phyloP scores from a whole-genome alignment of 192 early-diverging fungal species.

The Helicostylum pulchrum region DNA sequence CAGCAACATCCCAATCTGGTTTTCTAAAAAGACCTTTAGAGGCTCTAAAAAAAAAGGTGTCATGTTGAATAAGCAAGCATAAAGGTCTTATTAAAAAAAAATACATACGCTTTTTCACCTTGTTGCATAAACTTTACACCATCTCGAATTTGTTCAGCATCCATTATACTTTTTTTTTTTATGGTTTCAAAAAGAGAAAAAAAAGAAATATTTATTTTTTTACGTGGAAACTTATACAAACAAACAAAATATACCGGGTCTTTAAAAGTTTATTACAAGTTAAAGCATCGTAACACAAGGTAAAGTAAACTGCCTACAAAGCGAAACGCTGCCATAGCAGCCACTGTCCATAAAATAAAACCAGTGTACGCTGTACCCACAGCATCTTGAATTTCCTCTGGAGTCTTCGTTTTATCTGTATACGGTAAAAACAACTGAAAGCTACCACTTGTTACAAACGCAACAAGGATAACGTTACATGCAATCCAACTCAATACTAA shows the following conservation, averaged over 20 bases:
- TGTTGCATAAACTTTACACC: conserved; percentile 46
- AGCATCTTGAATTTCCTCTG: conserved; percentile 12
- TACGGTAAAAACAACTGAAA: conserved; percentile 26
- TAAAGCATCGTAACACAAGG: conserved; percentile 45
- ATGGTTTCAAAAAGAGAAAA: background rate
- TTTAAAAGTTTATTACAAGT: too few species aligned
- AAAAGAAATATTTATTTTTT: too few species aligned
- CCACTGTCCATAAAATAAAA: conserved; percentile 87
- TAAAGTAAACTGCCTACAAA: conserved; percentile 78
- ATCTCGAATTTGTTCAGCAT: conserved; percentile 38
- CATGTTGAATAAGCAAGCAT: background rate
- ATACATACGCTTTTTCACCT: conserved; percentile 56
- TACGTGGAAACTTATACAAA: too few species aligned
- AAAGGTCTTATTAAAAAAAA: background rate
- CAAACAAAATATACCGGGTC: background rate
- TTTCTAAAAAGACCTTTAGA: conserved; percentile 60
- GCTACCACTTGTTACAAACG: conserved; percentile 48
- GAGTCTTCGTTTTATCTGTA: background rate
- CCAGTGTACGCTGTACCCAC: conserved; percentile 60
- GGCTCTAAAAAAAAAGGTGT: conserved; percentile 31
- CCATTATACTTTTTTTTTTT: conserved; percentile 18
- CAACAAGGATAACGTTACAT: conserved; percentile 67
- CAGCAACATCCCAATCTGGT: conserved; percentile 78
- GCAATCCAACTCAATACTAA: conserved; percentile 76
- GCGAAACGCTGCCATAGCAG: conserved; percentile 65